Conservation (phyloP, 768 basidiomycete species). For the Suillus hirtellus region DNA sequence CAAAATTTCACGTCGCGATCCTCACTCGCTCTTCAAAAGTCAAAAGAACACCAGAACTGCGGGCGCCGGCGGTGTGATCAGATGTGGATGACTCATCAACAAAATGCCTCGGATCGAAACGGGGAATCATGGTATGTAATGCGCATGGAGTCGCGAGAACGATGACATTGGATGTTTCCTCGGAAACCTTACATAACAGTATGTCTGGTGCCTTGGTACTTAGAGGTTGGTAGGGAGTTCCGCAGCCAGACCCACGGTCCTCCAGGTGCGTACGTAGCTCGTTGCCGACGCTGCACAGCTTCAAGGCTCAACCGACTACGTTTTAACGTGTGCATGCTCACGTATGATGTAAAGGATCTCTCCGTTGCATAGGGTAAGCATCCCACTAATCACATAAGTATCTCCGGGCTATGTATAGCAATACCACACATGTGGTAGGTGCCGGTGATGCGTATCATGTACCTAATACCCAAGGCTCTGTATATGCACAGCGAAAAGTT, state of each 20-base stretch:
- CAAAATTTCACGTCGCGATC: not conserved
- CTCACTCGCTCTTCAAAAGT: not conserved
- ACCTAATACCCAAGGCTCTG: no score
- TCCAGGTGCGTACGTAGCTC: not conserved
- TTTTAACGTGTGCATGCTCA: not conserved
- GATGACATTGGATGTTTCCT: not conserved
- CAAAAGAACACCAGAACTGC: not conserved
- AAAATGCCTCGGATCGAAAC: slow-evolving; percentile 4
- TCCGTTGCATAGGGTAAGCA: not conserved
- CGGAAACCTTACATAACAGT: not conserved
- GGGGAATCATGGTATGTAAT: not conserved
- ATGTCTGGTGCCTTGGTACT: not conserved
- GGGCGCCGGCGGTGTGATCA: not conserved
- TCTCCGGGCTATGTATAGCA: not conserved
- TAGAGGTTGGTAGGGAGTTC: not conserved
- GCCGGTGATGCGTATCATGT: not conserved
- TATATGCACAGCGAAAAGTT: no score
- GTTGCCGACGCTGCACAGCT: not conserved
- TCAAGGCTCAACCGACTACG: not conserved
- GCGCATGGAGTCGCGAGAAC: not conserved
- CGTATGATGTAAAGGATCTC: not conserved
- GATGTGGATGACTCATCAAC: no score
- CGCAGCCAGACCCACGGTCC: not conserved
- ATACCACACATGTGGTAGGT: not conserved
- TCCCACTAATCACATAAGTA: not conserved